These are phyloP conservation scores for Podaxis sp. DNA, from an alignment of 768 basidiomycete genomes.

Conservation along the genomic window DNA sequence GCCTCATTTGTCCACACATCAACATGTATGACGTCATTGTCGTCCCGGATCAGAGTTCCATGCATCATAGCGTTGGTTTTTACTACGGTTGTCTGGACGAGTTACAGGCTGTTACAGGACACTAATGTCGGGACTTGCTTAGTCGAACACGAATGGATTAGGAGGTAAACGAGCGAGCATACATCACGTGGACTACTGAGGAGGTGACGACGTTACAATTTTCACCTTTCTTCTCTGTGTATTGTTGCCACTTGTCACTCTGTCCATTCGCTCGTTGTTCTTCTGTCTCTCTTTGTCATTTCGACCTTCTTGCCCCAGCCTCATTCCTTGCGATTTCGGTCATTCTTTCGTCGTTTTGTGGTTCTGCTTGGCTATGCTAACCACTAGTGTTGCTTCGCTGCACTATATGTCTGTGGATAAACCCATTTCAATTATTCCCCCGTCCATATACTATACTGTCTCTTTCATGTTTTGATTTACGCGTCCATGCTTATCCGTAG, in stretches of 20 bases:
- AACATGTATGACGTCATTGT: too few species aligned
- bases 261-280: constrained; percentile 1
- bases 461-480: background rate
- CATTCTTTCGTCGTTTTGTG: background rate
- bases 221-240: constrained; percentile 89
- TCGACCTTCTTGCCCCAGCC: background rate
- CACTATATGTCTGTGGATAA: background rate
- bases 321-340: background rate
- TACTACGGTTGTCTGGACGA: background rate
- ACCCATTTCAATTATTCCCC: background rate
- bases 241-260: constrained; percentile 36
- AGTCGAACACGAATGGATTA: too few species aligned
- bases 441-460: background rate
- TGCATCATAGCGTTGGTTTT: background rate
- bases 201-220: constrained; percentile 34
- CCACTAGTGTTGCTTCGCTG: background rate
- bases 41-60: background rate
- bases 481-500: constrained; percentile 2
- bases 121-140: constrained; percentile 46
- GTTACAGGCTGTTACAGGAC: constrained; percentile 42
- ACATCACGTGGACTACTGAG: too few species aligned
- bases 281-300: background rate
- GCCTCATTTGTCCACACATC: too few species aligned
- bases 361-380: constrained; percentile 1
- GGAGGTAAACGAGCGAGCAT: too few species aligned